phyloP scores from a whole-genome alignment of 768 basidiomycete species.

The Trametes sanguinea region DNA sequence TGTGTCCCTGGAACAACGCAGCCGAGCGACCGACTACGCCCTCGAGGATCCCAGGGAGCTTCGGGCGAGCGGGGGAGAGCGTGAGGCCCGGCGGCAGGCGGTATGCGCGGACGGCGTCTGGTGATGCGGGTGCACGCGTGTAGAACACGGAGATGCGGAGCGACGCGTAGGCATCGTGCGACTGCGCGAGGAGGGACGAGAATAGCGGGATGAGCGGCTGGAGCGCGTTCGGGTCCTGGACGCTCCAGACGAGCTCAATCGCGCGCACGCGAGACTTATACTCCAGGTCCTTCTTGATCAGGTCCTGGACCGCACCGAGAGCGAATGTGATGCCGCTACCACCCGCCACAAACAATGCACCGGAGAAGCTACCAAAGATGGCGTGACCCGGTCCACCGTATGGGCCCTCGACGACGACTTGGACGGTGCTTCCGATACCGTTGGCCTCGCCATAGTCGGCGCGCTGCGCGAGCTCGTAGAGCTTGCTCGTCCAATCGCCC shows the following conservation, averaged over 20 bases:
- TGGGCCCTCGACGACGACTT: slow-evolving; percentile 55
- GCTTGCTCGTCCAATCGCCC: slow-evolving; percentile 51
- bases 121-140: slow-evolving; percentile 40
- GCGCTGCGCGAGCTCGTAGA: slow-evolving; percentile 44
- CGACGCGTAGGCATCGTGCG: slow-evolving; percentile 27
- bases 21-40: slow-evolving; percentile 30
- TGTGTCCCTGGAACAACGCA: slow-evolving; percentile 22
- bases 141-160: slow-evolving; percentile 46
- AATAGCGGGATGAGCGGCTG: slow-evolving; percentile 43
- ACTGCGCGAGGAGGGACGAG: slow-evolving; percentile 38
- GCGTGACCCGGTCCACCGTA: slow-evolving; percentile 52
- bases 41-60: slow-evolving; percentile 26
- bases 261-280: slow-evolving; percentile 41
- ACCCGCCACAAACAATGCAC: slow-evolving; percentile 56
- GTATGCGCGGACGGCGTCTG: slow-evolving; percentile 23
- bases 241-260: slow-evolving; percentile 59
- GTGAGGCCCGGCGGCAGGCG: slow-evolving; percentile 34
- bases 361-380: slow-evolving; percentile 51
- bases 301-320: slow-evolving; percentile 52
- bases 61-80: slow-evolving; percentile 34
- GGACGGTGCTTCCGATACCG: slow-evolving; percentile 33
- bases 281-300: slow-evolving; percentile 42
- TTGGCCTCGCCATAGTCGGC: slow-evolving; percentile 37
- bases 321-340: slow-evolving; percentile 65
- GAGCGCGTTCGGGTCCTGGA: slow-evolving; percentile 44